These are phyloP conservation scores for Sutorius eximius DNA, from an alignment of 1,284 basidiomycete species.

Conservation along the genomic window DNA sequence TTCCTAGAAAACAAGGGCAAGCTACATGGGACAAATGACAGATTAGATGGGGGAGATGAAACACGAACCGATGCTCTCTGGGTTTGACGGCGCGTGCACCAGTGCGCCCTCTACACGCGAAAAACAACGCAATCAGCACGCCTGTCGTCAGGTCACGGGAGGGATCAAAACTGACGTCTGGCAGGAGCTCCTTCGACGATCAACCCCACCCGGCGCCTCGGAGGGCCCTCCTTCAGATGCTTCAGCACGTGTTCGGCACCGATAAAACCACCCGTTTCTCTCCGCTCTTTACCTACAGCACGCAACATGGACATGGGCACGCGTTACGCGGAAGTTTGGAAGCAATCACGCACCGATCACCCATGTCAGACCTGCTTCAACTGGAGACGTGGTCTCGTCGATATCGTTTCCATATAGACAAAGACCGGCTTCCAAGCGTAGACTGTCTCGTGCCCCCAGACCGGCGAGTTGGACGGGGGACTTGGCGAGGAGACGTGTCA, in stretches of 20 bases:
- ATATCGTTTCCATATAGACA: slow-evolving; percentile 96
- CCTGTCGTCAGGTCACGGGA: neutral
- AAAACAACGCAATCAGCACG: slow-evolving; percentile 9
- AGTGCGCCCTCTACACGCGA: slow-evolving; percentile 70
- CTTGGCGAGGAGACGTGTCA: slow-evolving; percentile 73
- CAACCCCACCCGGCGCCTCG: slow-evolving; percentile 81
- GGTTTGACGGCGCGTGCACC: slow-evolving; percentile 60
- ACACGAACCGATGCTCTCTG: slow-evolving; percentile 58
- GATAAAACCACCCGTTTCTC: slow-evolving; percentile 74
- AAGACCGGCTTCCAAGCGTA: slow-evolving; percentile 97
- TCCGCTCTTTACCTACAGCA: slow-evolving; percentile 72
- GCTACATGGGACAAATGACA: slow-evolving; percentile 2
- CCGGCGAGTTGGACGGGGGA: slow-evolving; percentile 84
- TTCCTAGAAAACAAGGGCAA: slow-evolving; percentile 42
- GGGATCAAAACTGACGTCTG: slow-evolving; percentile 52
- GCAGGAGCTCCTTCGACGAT: slow-evolving; percentile 86
- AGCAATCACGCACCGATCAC: slow-evolving; percentile 66
- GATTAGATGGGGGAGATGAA: neutral
- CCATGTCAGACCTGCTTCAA: slow-evolving; percentile 93
- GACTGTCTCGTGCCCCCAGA: slow-evolving; percentile 89
- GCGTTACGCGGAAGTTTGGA: neutral
- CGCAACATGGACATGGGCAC: neutral
- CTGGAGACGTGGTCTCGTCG: slow-evolving; percentile 82
- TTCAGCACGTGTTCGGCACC: slow-evolving; percentile 78
- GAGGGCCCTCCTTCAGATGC: slow-evolving; percentile 81